Conservation (phyloP, 805 yeast genomes). For the Saccharomycopsis javanensis region DNA sequence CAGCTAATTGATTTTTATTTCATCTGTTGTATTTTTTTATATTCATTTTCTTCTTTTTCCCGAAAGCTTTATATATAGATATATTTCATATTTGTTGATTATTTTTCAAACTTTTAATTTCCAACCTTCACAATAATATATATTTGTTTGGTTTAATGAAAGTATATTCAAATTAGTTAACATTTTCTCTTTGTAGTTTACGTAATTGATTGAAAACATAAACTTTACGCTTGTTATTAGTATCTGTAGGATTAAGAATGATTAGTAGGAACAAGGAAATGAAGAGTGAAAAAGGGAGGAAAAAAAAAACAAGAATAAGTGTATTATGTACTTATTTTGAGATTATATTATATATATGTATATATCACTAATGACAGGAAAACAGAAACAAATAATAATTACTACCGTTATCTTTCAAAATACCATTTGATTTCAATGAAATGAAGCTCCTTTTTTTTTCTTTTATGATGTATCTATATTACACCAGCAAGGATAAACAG, state of each 20-base stretch:
- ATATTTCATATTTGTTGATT: background rate
- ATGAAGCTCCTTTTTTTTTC: background rate
- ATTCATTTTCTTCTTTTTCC: background rate
- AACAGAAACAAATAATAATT: background rate
- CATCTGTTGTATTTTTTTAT: background rate
- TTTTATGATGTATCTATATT: background rate
- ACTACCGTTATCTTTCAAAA: background rate
- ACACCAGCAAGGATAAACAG: background rate
- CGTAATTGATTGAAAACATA: background rate
- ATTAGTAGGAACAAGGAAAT: background rate
- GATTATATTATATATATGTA: background rate
- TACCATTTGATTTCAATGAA: background rate
- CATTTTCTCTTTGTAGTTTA: background rate
- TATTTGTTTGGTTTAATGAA: background rate
- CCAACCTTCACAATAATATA: background rate
- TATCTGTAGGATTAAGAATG: background rate
- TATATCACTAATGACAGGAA: background rate
- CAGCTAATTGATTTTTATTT: background rate
- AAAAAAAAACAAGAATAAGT: background rate
- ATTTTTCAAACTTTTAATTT: background rate
- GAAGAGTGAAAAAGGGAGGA: background rate
- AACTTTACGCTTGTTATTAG: background rate
- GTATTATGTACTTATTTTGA: background rate
- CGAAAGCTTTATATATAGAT: background rate
- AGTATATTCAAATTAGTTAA: background rate